Evolutionary conservation across 83 land plant species (phyloP).

Genomic region (Thuja plicata): DNA sequence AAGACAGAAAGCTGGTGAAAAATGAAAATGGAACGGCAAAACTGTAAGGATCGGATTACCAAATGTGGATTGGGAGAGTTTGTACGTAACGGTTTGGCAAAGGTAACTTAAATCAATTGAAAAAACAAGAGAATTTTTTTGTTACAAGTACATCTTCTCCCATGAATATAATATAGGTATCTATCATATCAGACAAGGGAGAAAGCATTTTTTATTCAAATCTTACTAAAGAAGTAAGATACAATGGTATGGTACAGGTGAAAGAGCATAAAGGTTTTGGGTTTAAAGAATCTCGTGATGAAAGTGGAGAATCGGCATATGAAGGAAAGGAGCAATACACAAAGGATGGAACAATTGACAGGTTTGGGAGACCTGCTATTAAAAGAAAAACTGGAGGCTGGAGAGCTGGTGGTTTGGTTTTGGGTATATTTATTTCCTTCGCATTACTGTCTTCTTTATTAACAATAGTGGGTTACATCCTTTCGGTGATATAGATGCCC

Average conservation of each 20-base stretch:
- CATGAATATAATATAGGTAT: background rate
- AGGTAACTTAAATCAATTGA: background rate
- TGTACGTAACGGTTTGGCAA: background rate
- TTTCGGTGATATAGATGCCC: background rate
- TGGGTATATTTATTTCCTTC: constrained; percentile 15
- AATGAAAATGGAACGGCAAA: background rate
- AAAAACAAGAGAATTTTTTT: background rate
- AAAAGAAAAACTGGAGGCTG: constrained; percentile 28
- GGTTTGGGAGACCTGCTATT: constrained; percentile 16
- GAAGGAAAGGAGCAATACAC: constrained; percentile 12
- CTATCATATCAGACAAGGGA: background rate
- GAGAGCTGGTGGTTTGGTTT: constrained; percentile 17
- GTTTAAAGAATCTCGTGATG: background rate
- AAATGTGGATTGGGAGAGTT: background rate
- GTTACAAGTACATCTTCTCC: background rate
- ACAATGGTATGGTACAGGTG: background rate
- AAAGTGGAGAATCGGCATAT: background rate
- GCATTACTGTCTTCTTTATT: background rate
- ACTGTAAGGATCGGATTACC: background rate
- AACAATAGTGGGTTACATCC: background rate
- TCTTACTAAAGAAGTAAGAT: background rate
- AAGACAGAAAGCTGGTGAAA: background rate
- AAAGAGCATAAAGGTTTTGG: background rate
- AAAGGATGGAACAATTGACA: constrained; percentile 25
- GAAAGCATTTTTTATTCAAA: background rate